Percentiles rank a stretch among this genome's conserved stretches.
Conservation (phyloP, 148 eudicot species). For the Dianthus caryophyllus region DNA sequence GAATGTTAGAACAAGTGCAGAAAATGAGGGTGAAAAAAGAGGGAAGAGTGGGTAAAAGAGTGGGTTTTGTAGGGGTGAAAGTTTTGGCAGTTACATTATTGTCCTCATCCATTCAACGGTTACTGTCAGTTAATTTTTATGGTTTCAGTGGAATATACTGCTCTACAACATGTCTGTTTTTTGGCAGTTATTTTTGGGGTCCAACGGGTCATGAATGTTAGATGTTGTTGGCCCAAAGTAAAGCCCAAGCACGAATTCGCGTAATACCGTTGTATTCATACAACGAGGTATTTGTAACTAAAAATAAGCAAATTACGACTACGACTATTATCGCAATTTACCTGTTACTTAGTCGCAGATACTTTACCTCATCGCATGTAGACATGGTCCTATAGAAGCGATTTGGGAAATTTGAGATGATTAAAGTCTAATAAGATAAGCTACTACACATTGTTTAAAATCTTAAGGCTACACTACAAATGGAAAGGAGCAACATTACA, state of each 20-base stretch:
- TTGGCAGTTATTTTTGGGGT: neutral
- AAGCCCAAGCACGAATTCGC: too few species aligned
- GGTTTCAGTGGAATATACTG: constrained; percentile 6
- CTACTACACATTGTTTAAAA: neutral
- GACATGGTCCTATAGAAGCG: too few species aligned
- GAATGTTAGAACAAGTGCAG: neutral
- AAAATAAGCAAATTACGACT: too few species aligned
- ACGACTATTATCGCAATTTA: too few species aligned
- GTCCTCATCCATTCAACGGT: constrained; percentile 18
- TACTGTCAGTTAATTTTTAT: constrained; percentile 9
- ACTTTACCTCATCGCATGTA: too few species aligned
- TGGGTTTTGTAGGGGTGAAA: constrained; percentile 20
- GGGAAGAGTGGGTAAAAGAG: constrained; percentile 20
- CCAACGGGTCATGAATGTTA: neutral
- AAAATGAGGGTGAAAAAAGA: constrained; percentile 11
- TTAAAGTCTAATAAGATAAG: neutral
- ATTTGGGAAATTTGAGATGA: too few species aligned
- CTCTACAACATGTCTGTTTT: neutral
- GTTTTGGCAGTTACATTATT: constrained; percentile 9
- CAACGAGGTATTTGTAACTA: too few species aligned
- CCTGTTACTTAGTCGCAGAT: too few species aligned
- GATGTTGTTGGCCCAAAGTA: too few species aligned
- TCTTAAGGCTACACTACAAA: neutral
- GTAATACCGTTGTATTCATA: too few species aligned
- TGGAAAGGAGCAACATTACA: neutral